phyloP scores from a whole-genome alignment of 148 eudicot genomes.

The Spergularia marina region DNA sequence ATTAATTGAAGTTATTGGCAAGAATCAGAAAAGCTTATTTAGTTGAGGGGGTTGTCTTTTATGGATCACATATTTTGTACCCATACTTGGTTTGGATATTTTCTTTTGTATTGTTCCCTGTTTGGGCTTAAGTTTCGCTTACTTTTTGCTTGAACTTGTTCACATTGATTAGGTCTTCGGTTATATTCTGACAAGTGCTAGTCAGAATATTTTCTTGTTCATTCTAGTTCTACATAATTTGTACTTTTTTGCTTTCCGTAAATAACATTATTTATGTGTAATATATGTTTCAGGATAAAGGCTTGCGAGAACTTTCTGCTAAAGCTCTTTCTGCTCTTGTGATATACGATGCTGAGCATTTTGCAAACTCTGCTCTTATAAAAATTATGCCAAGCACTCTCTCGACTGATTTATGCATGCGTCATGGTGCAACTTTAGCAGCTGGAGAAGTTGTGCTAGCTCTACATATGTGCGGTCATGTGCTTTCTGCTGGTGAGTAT shows the following conservation, averaged over 20 bases:
- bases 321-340: constrained; percentile 86
- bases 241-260: neutral
- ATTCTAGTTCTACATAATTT: neutral
- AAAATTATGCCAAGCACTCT: constrained; percentile 79
- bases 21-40: neutral
- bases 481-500: constrained; percentile 63
- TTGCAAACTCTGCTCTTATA: constrained; percentile 62
- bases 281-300: constrained; percentile 64
- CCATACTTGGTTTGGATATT: neutral
- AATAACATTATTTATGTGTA: neutral
- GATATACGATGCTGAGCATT: constrained; percentile 67
- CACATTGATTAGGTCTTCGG: neutral
- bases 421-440: constrained; percentile 96
- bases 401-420: constrained; percentile 90
- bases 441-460: constrained; percentile 84
- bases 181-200: neutral
- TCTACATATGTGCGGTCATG: constrained; percentile 53
- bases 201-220: too few relatives aligned
- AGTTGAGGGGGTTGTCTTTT: neutral
- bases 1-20: neutral
- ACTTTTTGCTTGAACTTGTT: neutral
- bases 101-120: neutral
- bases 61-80: neutral
- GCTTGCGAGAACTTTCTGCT: constrained; percentile 91
- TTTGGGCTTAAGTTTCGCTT: neutral